phyloP scores from a whole-genome alignment of 2,329 filamentous ascomycete species.

The Colletotrichum nymphaeae region DNA sequence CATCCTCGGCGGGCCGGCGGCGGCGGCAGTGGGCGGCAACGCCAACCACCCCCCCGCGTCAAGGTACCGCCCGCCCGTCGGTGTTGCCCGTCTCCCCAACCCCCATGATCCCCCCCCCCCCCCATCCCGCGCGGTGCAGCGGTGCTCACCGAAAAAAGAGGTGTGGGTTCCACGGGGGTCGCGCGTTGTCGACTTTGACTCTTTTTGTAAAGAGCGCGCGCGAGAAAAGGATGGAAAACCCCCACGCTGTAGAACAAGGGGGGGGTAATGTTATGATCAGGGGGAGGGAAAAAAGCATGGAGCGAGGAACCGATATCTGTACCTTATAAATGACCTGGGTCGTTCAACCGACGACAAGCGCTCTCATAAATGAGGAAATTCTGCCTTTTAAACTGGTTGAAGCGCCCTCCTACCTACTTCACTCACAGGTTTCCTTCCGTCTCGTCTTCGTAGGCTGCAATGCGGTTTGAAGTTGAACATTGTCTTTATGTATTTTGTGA shows the following conservation, averaged over 20 bases:
- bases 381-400: neutral
- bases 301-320: too few relatives aligned
- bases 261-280: neutral
- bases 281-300: neutral
- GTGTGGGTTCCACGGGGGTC: neutral
- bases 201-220: neutral
- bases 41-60: neutral
- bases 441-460: neutral
- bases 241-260: slow-evolving; percentile 14
- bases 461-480: neutral
- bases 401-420: neutral
- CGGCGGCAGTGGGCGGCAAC: too few relatives aligned
- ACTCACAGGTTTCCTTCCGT: neutral
- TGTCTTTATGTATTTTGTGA: neutral
- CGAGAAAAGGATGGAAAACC: neutral
- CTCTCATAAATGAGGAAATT: neutral
- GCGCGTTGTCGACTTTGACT: neutral
- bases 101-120: neutral
- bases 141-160: neutral
- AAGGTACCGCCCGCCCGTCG: neutral
- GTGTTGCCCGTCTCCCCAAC: neutral
- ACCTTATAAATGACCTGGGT: neutral
- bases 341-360: neutral
- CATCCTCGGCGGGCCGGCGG: slow-evolving; percentile 3
- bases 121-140: neutral